Base-by-base conservation (phyloP, 345 rosid genomes). In the Sonneratia alba region DNA sequence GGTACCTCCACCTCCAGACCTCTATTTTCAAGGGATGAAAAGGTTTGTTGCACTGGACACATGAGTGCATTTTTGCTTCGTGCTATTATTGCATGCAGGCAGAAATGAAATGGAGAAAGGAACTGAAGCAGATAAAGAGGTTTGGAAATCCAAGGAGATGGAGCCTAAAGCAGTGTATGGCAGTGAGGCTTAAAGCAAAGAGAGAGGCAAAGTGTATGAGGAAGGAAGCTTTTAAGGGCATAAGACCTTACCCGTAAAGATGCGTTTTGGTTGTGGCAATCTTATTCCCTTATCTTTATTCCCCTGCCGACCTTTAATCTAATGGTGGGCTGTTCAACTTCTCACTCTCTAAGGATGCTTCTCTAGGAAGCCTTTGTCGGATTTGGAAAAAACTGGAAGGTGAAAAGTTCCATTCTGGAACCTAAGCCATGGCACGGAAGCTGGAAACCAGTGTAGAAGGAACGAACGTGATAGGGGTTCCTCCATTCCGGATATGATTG, bases 201-300 rank as follows among this genome's bases (percentile, higher is more conserved):
- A 64, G 59, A 63, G 78, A 67, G 32, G 72, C 22, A 36, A 21
- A 19, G 27, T 19, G 72, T 18, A 42, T 21, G 53, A 61, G 67
- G 22, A 15, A 42, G 53, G 49, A 49, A 34, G 72, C 38, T 47
- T 47, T 72, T 47, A 69, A 79, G 72, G 70, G 77, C 71, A 75
- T 68, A 81, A 66, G 81, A 49, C 71, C 78, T 82, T 82, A 63
- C 67, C 42, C 61, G 69, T 43, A 78, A 82, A 82, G 51, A 80
- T 67, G 61, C 62, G 80, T 81, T 84, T 67, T 67, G 64, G 62
- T 51, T 66, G 66, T 45, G 45, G 32, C 19, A 67, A 42, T 57
- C 24, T 55, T 36, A 36, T 78, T 74, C 79, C 81, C 82, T 76
- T 62, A 36, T 73, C 80, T 83, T 83, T 78, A 75, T 77, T 81